Evolutionary conservation across 2,329 filamentous ascomycete species (phyloP).

Genomic region (Venturiaceae sp.): DNA sequence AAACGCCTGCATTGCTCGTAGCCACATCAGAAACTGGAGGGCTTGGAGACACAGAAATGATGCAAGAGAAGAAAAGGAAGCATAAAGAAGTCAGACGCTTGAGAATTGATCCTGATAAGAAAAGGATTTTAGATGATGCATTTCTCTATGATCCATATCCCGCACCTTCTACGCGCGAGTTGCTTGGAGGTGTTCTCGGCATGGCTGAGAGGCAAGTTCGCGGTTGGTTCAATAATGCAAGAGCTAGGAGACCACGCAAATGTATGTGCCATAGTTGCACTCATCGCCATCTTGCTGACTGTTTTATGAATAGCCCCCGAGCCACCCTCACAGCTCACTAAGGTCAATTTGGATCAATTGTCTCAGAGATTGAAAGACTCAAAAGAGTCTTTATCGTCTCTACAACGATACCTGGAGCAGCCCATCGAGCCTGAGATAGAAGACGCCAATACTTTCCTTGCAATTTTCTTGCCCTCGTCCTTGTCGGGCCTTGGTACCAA

Average conservation of each 20-base stretch:
- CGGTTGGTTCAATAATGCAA: not conserved
- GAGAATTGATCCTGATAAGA: not conserved
- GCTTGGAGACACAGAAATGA: not conserved
- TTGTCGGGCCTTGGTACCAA: not conserved
- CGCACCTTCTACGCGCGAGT: not conserved
- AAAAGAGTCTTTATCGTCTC: not conserved
- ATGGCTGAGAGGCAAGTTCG: not conserved
- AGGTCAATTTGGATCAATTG: not conserved
- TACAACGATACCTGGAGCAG: not conserved
- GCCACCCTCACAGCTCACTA: not conserved
- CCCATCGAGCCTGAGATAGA: not conserved
- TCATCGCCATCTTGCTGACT: not conserved
- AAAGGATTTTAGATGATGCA: not conserved
- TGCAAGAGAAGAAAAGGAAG: not conserved
- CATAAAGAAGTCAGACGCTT: not conserved
- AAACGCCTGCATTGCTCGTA: not conserved
- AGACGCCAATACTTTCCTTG: not conserved
- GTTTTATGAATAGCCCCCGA: not conserved
- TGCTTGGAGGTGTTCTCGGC: not conserved
- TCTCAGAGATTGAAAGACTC: not conserved
- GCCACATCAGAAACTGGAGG: not conserved
- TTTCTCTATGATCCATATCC: not conserved
- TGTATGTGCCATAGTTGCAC: not conserved
- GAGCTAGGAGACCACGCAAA: not conserved
- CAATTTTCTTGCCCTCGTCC: not conserved